Percentiles rank a stretch among this genome's conserved stretches.
Conservation (phyloP, 345 rosid genomes). For the Physaria fendleri region DNA sequence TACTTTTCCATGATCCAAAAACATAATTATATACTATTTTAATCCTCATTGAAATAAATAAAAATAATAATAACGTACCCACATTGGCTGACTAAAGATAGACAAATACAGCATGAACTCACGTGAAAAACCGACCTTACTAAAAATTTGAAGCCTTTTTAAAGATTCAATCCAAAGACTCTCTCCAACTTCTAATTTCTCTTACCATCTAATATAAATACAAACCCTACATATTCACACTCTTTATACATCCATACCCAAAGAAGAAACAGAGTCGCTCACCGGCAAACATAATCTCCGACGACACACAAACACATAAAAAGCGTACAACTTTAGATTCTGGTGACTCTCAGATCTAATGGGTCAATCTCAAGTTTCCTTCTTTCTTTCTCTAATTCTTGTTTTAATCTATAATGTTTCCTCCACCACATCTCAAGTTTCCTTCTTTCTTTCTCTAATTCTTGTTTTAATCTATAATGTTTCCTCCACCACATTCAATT, state of each 20-base stretch:
- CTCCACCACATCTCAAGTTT: too few species aligned
- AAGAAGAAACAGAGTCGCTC: constrained; percentile 25
- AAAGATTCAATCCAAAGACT: constrained; percentile 12
- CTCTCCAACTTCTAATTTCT: not conserved
- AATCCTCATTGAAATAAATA: not conserved
- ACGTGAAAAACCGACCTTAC: constrained; percentile 28
- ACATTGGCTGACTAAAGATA: constrained; percentile 22
- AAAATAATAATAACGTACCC: constrained; percentile 13
- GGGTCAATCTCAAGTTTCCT: constrained; percentile 18
- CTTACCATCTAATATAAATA: not conserved
- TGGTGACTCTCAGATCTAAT: constrained; percentile 26
- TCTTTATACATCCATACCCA: not conserved
- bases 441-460: constrained; percentile 11
- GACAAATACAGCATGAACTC: constrained; percentile 31
- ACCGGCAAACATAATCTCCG: constrained; percentile 14
- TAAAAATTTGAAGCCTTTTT: constrained; percentile 8
- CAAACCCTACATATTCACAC: not conserved
- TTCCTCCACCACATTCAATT: too few species aligned
- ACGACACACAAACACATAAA: not conserved
- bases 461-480: too few species aligned
- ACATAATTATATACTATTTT: not conserved
- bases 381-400: constrained; percentile 12
- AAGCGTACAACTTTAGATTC: not conserved
- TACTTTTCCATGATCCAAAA: not conserved
- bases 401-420: too few species aligned